A percentile compares a stretch with the other conserved stretches of the same genome.
Conservation (phyloP, 2,329 filamentous ascomycete genomes). For the Didymella exigua region DNA sequence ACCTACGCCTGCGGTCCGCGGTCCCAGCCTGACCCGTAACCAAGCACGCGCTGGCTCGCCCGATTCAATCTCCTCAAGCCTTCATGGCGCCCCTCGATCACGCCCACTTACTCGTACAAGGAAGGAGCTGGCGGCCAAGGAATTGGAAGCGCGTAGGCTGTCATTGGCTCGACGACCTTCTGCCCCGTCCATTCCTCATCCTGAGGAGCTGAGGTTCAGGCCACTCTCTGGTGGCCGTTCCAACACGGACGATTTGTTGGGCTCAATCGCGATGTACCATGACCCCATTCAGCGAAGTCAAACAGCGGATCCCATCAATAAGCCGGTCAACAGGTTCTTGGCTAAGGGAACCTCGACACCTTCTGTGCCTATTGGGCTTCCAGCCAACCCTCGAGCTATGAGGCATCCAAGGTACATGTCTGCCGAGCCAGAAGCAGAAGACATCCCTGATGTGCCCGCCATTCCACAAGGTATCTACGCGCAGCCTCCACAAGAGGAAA, state of each 20-base stretch:
- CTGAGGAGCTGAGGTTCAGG: conserved; percentile 57
- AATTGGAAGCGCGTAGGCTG: conserved; percentile 85
- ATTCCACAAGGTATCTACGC: conserved; percentile 55
- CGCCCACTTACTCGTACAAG: conserved; percentile 44
- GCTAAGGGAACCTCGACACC: conserved; percentile 53
- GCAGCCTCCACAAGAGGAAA: conserved; percentile 29
- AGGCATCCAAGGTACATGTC: conserved; percentile 74
- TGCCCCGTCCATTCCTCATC: conserved; percentile 79
- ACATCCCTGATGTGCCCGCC: conserved; percentile 60
- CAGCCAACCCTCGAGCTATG: conserved; percentile 91
- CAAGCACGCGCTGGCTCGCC: conserved; percentile 44
- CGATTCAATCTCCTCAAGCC: conserved; percentile 43
- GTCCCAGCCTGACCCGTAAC: conserved; percentile 42
- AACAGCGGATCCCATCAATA: conserved; percentile 65
- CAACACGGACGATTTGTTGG: conserved; percentile 50
- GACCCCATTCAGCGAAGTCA: conserved; percentile 62
- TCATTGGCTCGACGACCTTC: conserved; percentile 78
- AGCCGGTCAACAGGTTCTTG: conserved; percentile 41
- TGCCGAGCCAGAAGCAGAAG: conserved; percentile 57
- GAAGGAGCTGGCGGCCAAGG: conserved; percentile 66
- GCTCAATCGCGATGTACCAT: conserved; percentile 43
- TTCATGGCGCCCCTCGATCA: conserved; percentile 33
- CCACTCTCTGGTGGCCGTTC: conserved; percentile 43
- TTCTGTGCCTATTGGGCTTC: conserved; percentile 72
- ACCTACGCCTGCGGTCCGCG: conserved; percentile 35